Percentiles rank a stretch among this genome's conserved stretches.
Conservation (phyloP, 2,329 filamentous ascomycete genomes). For the Colletotrichum lini region DNA sequence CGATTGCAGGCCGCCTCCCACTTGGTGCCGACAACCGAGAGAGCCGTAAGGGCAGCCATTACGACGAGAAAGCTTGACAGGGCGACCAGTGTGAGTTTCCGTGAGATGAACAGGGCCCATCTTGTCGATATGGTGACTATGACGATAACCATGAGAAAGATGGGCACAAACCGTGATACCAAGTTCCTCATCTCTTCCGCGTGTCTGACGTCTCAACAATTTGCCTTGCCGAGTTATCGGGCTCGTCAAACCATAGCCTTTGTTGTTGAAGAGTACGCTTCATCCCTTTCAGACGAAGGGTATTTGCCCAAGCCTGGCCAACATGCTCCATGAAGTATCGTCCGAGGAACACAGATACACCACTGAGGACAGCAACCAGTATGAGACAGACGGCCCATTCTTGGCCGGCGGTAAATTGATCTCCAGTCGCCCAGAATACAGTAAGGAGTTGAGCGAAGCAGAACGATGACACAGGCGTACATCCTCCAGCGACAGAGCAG, state of each 20-base stretch:
- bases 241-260: slow-evolving; percentile 81
- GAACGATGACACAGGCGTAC: slow-evolving; percentile 79
- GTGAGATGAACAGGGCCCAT: slow-evolving; percentile 83
- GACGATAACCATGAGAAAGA: slow-evolving; percentile 74
- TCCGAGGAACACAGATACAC: slow-evolving; percentile 73
- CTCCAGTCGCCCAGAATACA: slow-evolving; percentile 74
- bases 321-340: slow-evolving; percentile 80
- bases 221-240: slow-evolving; percentile 73
- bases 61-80: slow-evolving; percentile 79
- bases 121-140: slow-evolving; percentile 78
- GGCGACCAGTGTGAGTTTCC: slow-evolving; percentile 85
- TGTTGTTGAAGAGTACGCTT: slow-evolving; percentile 81
- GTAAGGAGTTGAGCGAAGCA: slow-evolving; percentile 80
- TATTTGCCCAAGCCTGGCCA: slow-evolving; percentile 84
- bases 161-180: slow-evolving; percentile 82
- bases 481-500: slow-evolving; percentile 74
- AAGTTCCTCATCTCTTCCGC: slow-evolving; percentile 91
- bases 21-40: slow-evolving; percentile 73
- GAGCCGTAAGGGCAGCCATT: slow-evolving; percentile 75
- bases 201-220: slow-evolving; percentile 81
- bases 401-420: slow-evolving; percentile 63
- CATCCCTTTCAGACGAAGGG: slow-evolving; percentile 77
- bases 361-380: slow-evolving; percentile 77
- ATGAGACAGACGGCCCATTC: slow-evolving; percentile 81
- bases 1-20: slow-evolving; percentile 82